Conservation (phyloP, 768 basidiomycete genomes). For the Hysterangium stoloniferum region DNA sequence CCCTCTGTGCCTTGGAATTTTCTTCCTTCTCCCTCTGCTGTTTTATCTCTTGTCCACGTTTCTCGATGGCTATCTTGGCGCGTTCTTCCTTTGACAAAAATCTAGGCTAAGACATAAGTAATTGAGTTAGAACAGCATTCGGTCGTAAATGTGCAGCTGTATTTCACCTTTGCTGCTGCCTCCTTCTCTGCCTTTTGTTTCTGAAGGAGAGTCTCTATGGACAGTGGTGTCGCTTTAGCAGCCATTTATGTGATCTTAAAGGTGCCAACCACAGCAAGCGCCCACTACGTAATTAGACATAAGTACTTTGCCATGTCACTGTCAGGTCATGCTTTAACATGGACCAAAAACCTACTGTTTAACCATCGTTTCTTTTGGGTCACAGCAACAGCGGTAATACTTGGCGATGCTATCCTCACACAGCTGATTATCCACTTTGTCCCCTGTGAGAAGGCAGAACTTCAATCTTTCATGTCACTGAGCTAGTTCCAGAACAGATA, state of each 20-base stretch:
- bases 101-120: constrained; percentile 60
- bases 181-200: constrained; percentile 88
- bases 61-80: constrained; percentile 79
- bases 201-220: constrained; percentile 79
- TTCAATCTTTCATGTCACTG: background rate
- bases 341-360: constrained; percentile 30
- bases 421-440: constrained; percentile 73
- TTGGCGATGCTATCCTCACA: constrained; percentile 74
- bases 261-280: background rate
- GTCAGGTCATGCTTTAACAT: constrained; percentile 1
- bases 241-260: constrained; percentile 32
- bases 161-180: constrained; percentile 73
- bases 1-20: constrained; percentile 48
- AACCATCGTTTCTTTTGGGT: constrained; percentile 59
- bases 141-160: background rate
- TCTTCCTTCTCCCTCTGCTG: constrained; percentile 66
- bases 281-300: too few species aligned
- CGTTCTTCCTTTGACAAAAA: constrained; percentile 92
- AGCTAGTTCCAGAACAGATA: constrained; percentile 47
- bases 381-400: constrained; percentile 53
- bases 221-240: constrained; percentile 60
- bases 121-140: background rate
- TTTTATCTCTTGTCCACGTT: constrained; percentile 76
- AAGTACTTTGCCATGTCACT: too few species aligned
- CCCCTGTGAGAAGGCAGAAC: constrained; percentile 53